Percentiles rank a stretch among this genome's conserved stretches.
Conservation (phyloP, 768 basidiomycete species). For the Sarcodon sp. region DNA sequence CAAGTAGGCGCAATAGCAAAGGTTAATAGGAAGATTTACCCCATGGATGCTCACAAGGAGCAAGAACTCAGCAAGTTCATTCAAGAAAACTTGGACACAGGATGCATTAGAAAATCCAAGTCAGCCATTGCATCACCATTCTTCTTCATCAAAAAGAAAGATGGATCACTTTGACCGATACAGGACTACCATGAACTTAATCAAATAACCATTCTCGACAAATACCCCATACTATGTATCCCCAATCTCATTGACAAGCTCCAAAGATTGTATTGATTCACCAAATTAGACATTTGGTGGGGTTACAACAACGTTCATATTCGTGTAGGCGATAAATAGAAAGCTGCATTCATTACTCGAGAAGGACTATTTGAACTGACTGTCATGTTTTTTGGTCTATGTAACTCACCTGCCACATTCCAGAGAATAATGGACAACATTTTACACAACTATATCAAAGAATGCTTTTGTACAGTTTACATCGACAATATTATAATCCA, state of each 20-base stretch:
- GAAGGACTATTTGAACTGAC: conserved; percentile 22
- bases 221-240: conserved; percentile 9
- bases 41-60: too few species aligned
- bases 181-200: conserved; percentile 19
- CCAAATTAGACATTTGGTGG: conserved; percentile 7
- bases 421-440: conserved; percentile 16
- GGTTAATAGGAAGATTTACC: too few species aligned
- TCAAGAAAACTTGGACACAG: conserved; percentile 10
- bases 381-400: conserved; percentile 23
- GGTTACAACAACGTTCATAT: conserved; percentile 22
- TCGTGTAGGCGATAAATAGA: conserved; percentile 25
- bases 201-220: conserved; percentile 6
- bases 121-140: conserved; percentile 12
- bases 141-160: conserved; percentile 24
- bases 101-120: conserved; percentile 7
- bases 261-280: conserved; percentile 9
- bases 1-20: too few species aligned
- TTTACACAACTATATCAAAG: conserved; percentile 14
- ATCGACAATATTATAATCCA: conserved; percentile 28
- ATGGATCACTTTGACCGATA: conserved; percentile 15
- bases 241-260: conserved; percentile 7
- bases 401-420: conserved; percentile 23
- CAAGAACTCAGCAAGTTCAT: conserved; percentile 4
- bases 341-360: conserved; percentile 22
- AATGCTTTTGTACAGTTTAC: conserved; percentile 22